A percentile compares a stretch with the other conserved stretches of the same genome.
Evolutionary conservation across 2,329 filamentous ascomycete species (phyloP).

Genomic region (Fusarium pseudonygamai): DNA sequence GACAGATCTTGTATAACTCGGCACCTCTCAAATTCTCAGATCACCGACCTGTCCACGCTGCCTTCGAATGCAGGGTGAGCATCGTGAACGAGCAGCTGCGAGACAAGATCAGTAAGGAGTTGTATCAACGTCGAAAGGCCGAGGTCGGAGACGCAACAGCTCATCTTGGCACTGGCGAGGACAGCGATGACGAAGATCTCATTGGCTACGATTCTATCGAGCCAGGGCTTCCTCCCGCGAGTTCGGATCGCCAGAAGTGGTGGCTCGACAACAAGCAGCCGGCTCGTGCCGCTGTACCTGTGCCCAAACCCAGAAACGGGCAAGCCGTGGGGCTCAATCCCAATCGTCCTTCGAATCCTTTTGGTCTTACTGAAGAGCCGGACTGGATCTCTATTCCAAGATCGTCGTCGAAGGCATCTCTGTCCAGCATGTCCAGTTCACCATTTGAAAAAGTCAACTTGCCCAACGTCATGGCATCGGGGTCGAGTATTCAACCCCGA

Average conservation of each 20-base stretch:
- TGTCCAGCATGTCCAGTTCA: slow-evolving; percentile 67
- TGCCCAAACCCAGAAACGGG: slow-evolving; percentile 63
- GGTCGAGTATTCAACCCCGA: slow-evolving; percentile 56
- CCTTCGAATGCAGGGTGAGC: slow-evolving; percentile 84
- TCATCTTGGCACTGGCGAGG: slow-evolving; percentile 60
- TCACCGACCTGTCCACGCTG: slow-evolving; percentile 92
- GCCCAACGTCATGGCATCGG: slow-evolving; percentile 56
- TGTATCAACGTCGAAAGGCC: slow-evolving; percentile 76
- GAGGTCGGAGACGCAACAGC: slow-evolving; percentile 73
- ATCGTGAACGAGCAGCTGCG: slow-evolving; percentile 80
- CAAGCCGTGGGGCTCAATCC: slow-evolving; percentile 75
- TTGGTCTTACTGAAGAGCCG: slow-evolving; percentile 74
- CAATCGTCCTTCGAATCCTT: slow-evolving; percentile 82
- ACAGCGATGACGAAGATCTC: slow-evolving; percentile 80
- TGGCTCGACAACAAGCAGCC: slow-evolving; percentile 77
- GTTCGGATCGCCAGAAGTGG: slow-evolving; percentile 75
- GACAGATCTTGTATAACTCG: slow-evolving; percentile 83
- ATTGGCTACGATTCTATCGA: slow-evolving; percentile 85
- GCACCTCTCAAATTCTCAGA: slow-evolving; percentile 91
- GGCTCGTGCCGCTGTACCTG: slow-evolving; percentile 75
- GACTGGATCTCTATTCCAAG: slow-evolving; percentile 82
- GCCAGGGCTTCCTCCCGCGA: slow-evolving; percentile 75
- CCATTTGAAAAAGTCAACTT: slow-evolving; percentile 67
- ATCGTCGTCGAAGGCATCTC: slow-evolving; percentile 61
- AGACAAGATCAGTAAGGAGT: slow-evolving; percentile 74